Conservation (phyloP, 225 moss, liverwort and hornwort genomes). For the Antitrichia curtipendula region DNA sequence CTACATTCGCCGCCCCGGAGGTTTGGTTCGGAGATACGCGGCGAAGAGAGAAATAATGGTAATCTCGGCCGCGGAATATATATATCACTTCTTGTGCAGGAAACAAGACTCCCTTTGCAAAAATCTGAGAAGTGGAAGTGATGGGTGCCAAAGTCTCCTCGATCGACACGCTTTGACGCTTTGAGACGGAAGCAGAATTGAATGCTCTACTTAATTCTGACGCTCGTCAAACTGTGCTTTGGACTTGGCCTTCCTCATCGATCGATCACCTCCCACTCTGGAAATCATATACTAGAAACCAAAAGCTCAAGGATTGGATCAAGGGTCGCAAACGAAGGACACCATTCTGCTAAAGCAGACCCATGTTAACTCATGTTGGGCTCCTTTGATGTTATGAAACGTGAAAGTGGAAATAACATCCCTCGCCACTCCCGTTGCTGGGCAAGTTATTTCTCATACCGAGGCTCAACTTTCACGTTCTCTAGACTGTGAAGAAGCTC, state of each 20-base stretch:
- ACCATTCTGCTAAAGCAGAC: background rate
- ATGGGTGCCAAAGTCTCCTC: background rate
- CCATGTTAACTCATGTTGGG: background rate
- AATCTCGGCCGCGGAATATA: too few relatives aligned
- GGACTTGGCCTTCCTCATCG: background rate
- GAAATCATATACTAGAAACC: background rate
- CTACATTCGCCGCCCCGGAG: background rate
- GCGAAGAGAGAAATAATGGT: background rate
- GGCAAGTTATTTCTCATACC: background rate
- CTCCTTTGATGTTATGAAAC: background rate
- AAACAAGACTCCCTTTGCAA: background rate
- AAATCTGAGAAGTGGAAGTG: background rate
- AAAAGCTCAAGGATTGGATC: background rate
- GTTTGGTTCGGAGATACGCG: background rate
- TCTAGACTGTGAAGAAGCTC: background rate
- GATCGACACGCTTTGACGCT: background rate
- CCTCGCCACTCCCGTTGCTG: background rate
- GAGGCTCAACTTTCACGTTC: background rate
- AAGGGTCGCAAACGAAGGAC: background rate
- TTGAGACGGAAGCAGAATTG: background rate
- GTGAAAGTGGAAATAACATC: background rate
- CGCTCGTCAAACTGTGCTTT: background rate
- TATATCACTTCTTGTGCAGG: background rate
- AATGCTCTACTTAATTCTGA: background rate
- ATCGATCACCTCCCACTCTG: background rate